Evolutionary conservation across 331 rosid genomes (phyloP).

Genomic region (Rhamnella rubrinervis): DNA sequence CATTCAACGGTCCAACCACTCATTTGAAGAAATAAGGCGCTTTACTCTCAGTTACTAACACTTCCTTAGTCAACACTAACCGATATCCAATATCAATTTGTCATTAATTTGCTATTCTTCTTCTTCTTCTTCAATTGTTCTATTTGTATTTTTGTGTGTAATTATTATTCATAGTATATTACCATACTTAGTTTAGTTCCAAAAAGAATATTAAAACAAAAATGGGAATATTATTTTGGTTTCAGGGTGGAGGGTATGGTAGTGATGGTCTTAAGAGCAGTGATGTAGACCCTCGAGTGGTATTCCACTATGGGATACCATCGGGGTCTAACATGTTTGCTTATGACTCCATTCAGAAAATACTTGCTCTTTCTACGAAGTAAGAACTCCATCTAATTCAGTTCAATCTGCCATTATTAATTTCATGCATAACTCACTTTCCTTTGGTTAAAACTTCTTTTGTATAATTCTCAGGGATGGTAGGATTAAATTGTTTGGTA

Average conservation of each 20-base stretch:
- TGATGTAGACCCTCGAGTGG: slow-evolving; percentile 59
- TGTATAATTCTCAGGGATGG: slow-evolving; percentile 56
- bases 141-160: background rate
- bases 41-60: too few relatives aligned
- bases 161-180: background rate
- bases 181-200: background rate
- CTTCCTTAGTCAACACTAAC: too few relatives aligned
- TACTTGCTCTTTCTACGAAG: slow-evolving; percentile 80
- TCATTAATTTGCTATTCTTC: too few relatives aligned
- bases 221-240: background rate
- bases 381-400: slow-evolving; percentile 22
- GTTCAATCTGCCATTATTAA: background rate
- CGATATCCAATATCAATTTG: too few relatives aligned
- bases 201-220: background rate
- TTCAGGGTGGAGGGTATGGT: slow-evolving; percentile 48
- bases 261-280: slow-evolving; percentile 46
- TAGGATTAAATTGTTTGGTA: slow-evolving; percentile 72
- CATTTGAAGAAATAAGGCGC: too few relatives aligned
- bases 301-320: slow-evolving; percentile 79
- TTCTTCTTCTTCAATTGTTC: too few relatives aligned
- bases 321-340: slow-evolving; percentile 52
- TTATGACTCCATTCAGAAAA: slow-evolving; percentile 60
- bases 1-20: too few relatives aligned
- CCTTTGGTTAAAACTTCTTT: background rate
- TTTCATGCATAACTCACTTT: background rate